A percentile compares a stretch with the other conserved stretches of the same genome.
phyloP scores from a whole-genome alignment of 768 basidiomycete genomes.

The Butyriboletus loyo region DNA sequence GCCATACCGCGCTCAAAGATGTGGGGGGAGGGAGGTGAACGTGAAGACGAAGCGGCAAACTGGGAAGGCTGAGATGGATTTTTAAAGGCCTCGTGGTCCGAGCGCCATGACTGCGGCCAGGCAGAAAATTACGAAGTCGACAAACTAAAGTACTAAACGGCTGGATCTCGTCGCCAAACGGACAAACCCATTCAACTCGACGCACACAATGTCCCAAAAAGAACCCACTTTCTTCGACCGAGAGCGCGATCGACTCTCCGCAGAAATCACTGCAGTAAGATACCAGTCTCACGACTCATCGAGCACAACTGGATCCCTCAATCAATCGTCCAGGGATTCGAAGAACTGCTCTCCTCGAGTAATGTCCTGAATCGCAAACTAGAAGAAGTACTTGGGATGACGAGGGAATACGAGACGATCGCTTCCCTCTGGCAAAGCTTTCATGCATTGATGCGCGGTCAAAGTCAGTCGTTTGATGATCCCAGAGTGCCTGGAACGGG shows the following conservation, averaged over 20 bases:
- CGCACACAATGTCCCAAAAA: slow-evolving; percentile 23
- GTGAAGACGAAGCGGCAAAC: neutral
- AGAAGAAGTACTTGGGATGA: slow-evolving; percentile 91
- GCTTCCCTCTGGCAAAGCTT: slow-evolving; percentile 83
- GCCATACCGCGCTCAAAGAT: slow-evolving; percentile 3
- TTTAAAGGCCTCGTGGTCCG: neutral
- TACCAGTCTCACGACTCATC: neutral
- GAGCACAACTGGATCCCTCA: no score
- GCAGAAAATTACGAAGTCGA: neutral
- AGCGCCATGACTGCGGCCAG: neutral
- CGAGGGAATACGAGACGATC: slow-evolving; percentile 87
- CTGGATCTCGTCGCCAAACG: no score
- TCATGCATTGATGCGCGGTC: slow-evolving; percentile 68
- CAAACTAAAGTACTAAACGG: no score
- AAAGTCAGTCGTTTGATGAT: slow-evolving; percentile 33
- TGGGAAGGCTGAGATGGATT: no score
- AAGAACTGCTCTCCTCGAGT: slow-evolving; percentile 78
- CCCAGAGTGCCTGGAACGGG: slow-evolving; percentile 64
- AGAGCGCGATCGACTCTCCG: slow-evolving; percentile 71
- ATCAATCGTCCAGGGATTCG: slow-evolving; percentile 64
- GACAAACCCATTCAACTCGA: no score
- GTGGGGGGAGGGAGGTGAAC: neutral
- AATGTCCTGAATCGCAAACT: slow-evolving; percentile 88
- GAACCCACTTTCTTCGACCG: slow-evolving; percentile 70
- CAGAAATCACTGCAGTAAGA: slow-evolving; percentile 70